Base-by-base conservation (phyloP, 331 rosid species). In the Pyracantha coccinea region DNA sequence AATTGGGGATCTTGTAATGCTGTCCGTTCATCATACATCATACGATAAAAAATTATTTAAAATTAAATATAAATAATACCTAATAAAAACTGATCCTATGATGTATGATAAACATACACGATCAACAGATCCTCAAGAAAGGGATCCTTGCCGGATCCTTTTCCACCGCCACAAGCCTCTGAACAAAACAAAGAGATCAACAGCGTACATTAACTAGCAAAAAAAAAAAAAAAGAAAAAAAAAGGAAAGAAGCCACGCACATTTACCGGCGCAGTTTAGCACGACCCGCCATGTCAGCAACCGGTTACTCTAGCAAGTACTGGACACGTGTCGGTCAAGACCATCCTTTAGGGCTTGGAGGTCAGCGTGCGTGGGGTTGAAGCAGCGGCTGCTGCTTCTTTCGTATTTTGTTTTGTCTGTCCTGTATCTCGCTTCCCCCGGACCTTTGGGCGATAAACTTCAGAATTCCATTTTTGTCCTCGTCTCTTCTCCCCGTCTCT, bases 261-360 rank as follows among this genome's bases (percentile, higher is more conserved):
- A 10, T 11, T 27, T 17, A 33, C 44, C 45, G 73, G 77, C 74
- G 69, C 62, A 72, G 50, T 44, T 54, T 79, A 66, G 74, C 45
- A 0, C 20, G 5, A 25, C 23, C 12, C 5, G 21, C 80, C 80
- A 75, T 52, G 71, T 55, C 72, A 75, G 71, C 57, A 69, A 17
- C 72, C 14, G 19, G 65, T 55, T 7, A 25, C 58, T 4, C 35
- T 27, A 23, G 4, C 45, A 1, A 4, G 0, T 6, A 25, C 2
- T 2, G 12, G 77, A 65, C 86, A 82, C 83, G 80, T 82, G 83
- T 63, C 71, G 68, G 78, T 79, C 2, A n/a, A 21, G 31, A 17
- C 31, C 23, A 17, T 33, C 15, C 15, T 16, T 16, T 20, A 32
- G 73, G 64, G 78, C 29, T 35, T 28, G 4, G 11, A 5, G 71